These are phyloP conservation scores for Salmacisia buchloeana DNA, from an alignment of 1,284 basidiomycete species.

Conservation along the genomic window DNA sequence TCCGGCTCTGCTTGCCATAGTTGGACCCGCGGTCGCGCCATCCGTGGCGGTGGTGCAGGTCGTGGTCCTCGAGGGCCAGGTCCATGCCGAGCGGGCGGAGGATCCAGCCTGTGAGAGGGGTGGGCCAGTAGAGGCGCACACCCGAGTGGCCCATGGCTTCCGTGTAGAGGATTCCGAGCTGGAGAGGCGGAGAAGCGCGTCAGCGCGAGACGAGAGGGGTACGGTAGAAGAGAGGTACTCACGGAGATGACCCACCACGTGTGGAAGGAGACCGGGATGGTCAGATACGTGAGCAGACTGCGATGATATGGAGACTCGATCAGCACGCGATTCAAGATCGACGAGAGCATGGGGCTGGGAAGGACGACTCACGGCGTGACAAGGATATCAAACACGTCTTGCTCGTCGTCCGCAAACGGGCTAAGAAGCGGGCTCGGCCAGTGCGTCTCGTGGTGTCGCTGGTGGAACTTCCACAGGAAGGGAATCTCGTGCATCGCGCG, in stretches of 20 bases:
- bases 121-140: slow-evolving; percentile 32
- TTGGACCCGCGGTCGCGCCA: background rate
- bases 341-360: background rate
- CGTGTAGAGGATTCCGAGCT: slow-evolving; percentile 36
- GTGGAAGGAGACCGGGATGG: background rate
- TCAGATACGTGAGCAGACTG: background rate
- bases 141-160: slow-evolving; percentile 42
- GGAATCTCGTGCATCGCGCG: slow-evolving; percentile 35
- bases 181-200: slow-evolving; percentile 13
- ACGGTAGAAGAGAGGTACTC: background rate
- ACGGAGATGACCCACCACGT: background rate
- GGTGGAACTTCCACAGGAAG: slow-evolving; percentile 22
- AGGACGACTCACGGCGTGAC: slow-evolving; percentile 6
- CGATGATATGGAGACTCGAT: background rate
- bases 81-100: slow-evolving; percentile 11
- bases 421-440: slow-evolving; percentile 32
- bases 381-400: slow-evolving; percentile 39
- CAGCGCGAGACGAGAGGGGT: too few species aligned
- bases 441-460: slow-evolving; percentile 35
- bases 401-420: slow-evolving; percentile 35
- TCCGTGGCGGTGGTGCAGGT: slow-evolving; percentile 12
- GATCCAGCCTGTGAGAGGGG: slow-evolving; percentile 20
- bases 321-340: background rate
- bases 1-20: slow-evolving; percentile 12
- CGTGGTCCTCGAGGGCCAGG: slow-evolving; percentile 11